phyloP scores from a whole-genome alignment of 805 yeast species.

The Cyberlindnera xylosilytica region DNA sequence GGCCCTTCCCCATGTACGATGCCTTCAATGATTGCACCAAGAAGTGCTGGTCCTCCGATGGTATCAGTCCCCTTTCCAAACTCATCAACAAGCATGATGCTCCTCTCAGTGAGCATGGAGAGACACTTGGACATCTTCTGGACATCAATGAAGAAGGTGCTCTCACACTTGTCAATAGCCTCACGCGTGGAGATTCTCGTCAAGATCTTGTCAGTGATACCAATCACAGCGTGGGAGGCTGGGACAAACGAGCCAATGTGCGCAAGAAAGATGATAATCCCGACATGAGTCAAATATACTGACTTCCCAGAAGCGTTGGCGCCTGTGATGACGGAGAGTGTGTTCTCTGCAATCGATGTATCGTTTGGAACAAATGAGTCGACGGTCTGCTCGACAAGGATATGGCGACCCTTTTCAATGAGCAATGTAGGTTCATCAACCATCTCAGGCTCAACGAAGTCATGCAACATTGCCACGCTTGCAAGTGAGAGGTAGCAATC shows the following conservation, averaged over 20 bases:
- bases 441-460: conserved; percentile 34
- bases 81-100: conserved; percentile 48
- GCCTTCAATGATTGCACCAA: conserved; percentile 36
- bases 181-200: conserved; percentile 44
- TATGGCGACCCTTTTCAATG: conserved; percentile 43
- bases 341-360: conserved; percentile 28
- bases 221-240: conserved; percentile 42
- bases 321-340: conserved; percentile 41
- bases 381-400: conserved; percentile 40
- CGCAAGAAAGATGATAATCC: conserved; percentile 44
- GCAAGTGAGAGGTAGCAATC: conserved; percentile 39
- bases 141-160: conserved; percentile 51
- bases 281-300: conserved; percentile 46
- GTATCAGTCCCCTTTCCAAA: conserved; percentile 53
- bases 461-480: conserved; percentile 24
- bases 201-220: conserved; percentile 44
- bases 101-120: conserved; percentile 35
- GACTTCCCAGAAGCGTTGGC: conserved; percentile 53
- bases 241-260: conserved; percentile 58
- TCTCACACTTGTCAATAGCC: conserved; percentile 36
- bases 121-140: conserved; percentile 42
- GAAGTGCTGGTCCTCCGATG: conserved; percentile 42
- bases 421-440: conserved; percentile 26
- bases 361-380: conserved; percentile 43
- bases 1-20: conserved; percentile 14